Evolutionary conservation across 257 asterid species (phyloP).

Genomic region (Linderniella brevidens): DNA sequence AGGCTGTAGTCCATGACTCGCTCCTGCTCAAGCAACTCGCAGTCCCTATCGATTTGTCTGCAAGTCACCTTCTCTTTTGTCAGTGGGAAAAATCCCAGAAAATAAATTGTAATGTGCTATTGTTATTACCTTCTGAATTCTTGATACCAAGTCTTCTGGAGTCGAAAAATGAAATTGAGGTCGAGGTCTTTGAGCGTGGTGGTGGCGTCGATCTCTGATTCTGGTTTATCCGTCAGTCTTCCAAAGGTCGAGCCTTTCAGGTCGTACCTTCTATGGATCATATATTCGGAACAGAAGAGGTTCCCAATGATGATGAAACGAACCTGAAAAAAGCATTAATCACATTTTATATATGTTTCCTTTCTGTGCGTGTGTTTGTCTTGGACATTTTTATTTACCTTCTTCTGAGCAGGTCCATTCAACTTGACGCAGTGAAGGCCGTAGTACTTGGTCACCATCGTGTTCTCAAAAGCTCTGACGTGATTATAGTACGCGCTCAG

Average conservation of each 20-base stretch:
- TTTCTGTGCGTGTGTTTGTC: not conserved
- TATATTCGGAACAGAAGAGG: conserved; percentile 59
- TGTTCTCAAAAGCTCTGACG: conserved; percentile 42
- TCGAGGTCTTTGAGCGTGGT: conserved; percentile 95
- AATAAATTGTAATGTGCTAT: no score
- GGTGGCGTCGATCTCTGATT: conserved; percentile 68
- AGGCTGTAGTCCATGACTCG: conserved; percentile 72
- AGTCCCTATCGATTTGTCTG: conserved; percentile 67
- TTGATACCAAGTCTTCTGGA: conserved; percentile 78
- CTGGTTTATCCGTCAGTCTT: conserved; percentile 72
- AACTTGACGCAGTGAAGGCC: conserved; percentile 56
- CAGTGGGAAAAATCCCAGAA: no score
- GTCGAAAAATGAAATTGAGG: conserved; percentile 62
- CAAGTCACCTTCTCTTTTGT: not conserved
- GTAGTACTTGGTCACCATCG: conserved; percentile 43
- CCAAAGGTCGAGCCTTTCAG: conserved; percentile 94
- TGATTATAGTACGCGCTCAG: conserved; percentile 51
- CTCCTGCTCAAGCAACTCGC: conserved; percentile 63
- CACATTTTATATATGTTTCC: no score
- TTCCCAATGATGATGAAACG: conserved; percentile 87
- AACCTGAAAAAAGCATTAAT: conserved; percentile 30
- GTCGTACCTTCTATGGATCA: conserved; percentile 65
- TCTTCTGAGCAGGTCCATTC: conserved; percentile 29
- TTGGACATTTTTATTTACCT: conserved; percentile 26
- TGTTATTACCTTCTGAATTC: conserved; percentile 58